Percentiles rank a stretch among this genome's conserved stretches.
These are phyloP conservation scores for Coemansia sp. DNA, from an alignment of 192 early-diverging fungal species.

Conservation along the genomic window DNA sequence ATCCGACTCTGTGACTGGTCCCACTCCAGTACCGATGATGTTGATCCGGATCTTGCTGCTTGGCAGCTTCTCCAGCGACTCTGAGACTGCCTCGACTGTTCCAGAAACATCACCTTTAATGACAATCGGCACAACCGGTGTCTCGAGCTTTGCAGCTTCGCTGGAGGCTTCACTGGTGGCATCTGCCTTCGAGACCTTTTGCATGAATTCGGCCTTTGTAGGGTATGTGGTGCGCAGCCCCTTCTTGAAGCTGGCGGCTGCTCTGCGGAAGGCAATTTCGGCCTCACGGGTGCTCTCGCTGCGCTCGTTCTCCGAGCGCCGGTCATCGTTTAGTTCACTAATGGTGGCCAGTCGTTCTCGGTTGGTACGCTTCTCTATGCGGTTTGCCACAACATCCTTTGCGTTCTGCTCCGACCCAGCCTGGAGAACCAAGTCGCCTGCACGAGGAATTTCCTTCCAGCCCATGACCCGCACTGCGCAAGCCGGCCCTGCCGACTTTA, in stretches of 20 bases:
- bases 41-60: constrained; percentile 72
- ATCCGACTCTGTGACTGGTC: constrained; percentile 84
- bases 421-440: constrained; percentile 87
- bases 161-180: background rate
- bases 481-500: constrained; percentile 81
- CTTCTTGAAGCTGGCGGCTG: constrained; percentile 67
- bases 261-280: constrained; percentile 58
- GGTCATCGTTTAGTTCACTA: constrained; percentile 76
- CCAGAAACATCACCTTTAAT: constrained; percentile 86
- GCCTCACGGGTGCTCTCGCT: constrained; percentile 57
- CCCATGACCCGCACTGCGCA: constrained; percentile 85
- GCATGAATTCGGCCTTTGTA: constrained; percentile 14
- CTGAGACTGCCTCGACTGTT: constrained; percentile 83
- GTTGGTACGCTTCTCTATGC: constrained; percentile 64
- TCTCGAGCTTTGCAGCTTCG: background rate
- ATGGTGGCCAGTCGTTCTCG: constrained; percentile 64
- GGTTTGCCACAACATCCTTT: constrained; percentile 72
- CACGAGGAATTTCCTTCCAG: constrained; percentile 90
- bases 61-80: constrained; percentile 75
- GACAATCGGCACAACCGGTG: constrained; percentile 38
- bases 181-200: background rate
- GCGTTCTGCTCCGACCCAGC: constrained; percentile 63
- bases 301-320: constrained; percentile 58
- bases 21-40: constrained; percentile 80
- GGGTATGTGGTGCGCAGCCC: constrained; percentile 61